Conservation (phyloP, 148 eudicot genomes). For the Vaccinium macrocarpon region DNA sequence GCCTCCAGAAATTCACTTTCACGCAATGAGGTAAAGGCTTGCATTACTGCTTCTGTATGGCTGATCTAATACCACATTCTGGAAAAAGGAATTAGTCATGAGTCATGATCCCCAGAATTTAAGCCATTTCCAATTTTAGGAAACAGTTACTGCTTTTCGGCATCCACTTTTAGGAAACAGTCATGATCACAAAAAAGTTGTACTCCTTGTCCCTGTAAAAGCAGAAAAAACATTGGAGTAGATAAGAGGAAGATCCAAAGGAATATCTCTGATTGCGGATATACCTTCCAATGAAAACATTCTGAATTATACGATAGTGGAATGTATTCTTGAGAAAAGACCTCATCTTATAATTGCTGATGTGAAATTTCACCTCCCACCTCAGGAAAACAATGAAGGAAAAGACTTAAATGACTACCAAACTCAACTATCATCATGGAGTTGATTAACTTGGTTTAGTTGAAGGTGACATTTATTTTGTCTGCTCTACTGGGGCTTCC, state of each 20-base stretch:
- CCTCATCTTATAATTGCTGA: neutral
- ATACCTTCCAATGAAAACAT: neutral
- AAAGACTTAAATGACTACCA: neutral
- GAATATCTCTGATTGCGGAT: neutral
- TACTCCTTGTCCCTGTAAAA: neutral
- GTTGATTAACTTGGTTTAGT: neutral
- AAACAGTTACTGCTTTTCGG: neutral
- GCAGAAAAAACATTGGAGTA: neutral
- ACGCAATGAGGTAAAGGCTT: neutral
- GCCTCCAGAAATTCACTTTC: neutral
- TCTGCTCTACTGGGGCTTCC: neutral
- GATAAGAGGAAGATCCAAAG: neutral
- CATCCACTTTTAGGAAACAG: neutral
- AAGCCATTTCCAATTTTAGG: neutral
- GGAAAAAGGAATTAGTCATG: neutral
- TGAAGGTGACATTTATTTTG: slow-evolving; percentile 1
- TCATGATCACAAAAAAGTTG: neutral
- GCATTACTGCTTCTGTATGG: neutral
- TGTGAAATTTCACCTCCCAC: neutral
- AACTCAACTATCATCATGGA: neutral
- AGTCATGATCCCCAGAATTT: neutral
- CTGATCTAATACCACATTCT: neutral
- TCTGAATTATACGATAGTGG: neutral
- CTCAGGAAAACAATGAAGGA: neutral
- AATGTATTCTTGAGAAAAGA: neutral